Conservation (phyloP, 2,329 filamentous ascomycete genomes). For the Fusarium pseudocircinatum region DNA sequence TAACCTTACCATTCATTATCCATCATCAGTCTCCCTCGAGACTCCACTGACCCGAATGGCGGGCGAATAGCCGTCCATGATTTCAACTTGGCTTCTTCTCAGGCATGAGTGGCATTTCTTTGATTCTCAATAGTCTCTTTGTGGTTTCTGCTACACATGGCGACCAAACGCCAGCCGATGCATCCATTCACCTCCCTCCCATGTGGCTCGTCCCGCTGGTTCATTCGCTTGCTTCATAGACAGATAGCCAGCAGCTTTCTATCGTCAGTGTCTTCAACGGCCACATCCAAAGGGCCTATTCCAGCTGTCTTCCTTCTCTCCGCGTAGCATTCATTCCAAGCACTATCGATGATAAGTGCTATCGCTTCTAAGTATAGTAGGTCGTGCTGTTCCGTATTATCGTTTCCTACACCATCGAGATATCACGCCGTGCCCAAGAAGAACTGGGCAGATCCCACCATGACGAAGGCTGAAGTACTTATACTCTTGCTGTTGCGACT, state of each 20-base stretch:
- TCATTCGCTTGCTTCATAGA: conserved; percentile 34
- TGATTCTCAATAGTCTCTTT: conserved; percentile 43
- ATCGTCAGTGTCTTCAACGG: conserved; percentile 21
- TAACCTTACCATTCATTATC: not conserved
- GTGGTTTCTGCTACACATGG: conserved; percentile 43
- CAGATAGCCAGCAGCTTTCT: conserved; percentile 11
- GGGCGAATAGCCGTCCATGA: not conserved
- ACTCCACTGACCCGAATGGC: not conserved
- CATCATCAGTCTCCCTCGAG: conserved; percentile 1
- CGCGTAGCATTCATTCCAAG: conserved; percentile 23
- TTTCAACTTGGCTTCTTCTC: not conserved
- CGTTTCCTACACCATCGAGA: conserved; percentile 32
- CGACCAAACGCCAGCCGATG: conserved; percentile 38
- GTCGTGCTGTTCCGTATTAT: conserved; percentile 34
- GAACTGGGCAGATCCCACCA: conserved; percentile 28
- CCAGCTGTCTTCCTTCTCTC: conserved; percentile 20
- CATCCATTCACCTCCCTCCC: conserved; percentile 34
- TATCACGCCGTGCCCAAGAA: conserved; percentile 33
- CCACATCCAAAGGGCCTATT: conserved; percentile 30
- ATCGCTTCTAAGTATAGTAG: conserved; percentile 41
- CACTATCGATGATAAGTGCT: conserved; percentile 17
- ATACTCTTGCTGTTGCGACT: conserved; percentile 31
- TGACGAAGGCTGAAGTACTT: conserved; percentile 22
- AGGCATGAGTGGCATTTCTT: conserved; percentile 39
- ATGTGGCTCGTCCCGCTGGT: conserved; percentile 33